Base-by-base conservation (phyloP, 2,329 filamentous ascomycete species). In the Fusarium burgessii region DNA sequence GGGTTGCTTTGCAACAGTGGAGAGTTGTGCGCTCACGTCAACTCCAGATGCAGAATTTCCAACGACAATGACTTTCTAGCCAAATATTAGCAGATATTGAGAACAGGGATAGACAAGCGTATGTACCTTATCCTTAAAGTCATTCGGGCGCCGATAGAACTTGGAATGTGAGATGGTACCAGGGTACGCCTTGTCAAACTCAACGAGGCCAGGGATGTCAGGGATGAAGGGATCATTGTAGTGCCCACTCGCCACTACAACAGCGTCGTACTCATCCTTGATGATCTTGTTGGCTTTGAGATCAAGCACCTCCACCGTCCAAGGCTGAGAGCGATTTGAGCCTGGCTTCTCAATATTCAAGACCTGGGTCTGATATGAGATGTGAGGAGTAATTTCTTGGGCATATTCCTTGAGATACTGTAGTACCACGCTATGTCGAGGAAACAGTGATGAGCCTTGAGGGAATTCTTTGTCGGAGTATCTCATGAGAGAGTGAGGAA, bases 21-120 rank as follows among this genome's bases (percentile, higher is more conserved):
- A 85, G 33, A 94, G 89, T 71, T 94, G 92, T 1, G 82, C 82
- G 32, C 88, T 89, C 54, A 94, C 90, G 73, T 95, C 92, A 38
- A 92, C 81, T 4, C 91, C 92, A 0, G 91, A 93, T 0, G 91
- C 91, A 1, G 89, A 90, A 75, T 90, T 92, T 8, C 92, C 92
- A 0, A 94, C 87, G 0, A 94, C 85, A 8, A 82, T 77, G 12
- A 94, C 82, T 52, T 92, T 90, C 80, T 92, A 90, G 73, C 4
- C 86, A 32, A n/a, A 9, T 4, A 15, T 58, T 7, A 47, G 59
- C 51, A 41, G 55, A 14, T 3, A 2, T 20, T 23, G 23, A n/a
- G 4, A 10, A 27, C 4, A 23, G 18, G 15, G 8, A 2, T 7
- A 13, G 12, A 10, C 23, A 3, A 15, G 11, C 5, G 7, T 17